phyloP scores from a whole-genome alignment of 306 rosid genomes.

The Ochetophila trinervis region DNA sequence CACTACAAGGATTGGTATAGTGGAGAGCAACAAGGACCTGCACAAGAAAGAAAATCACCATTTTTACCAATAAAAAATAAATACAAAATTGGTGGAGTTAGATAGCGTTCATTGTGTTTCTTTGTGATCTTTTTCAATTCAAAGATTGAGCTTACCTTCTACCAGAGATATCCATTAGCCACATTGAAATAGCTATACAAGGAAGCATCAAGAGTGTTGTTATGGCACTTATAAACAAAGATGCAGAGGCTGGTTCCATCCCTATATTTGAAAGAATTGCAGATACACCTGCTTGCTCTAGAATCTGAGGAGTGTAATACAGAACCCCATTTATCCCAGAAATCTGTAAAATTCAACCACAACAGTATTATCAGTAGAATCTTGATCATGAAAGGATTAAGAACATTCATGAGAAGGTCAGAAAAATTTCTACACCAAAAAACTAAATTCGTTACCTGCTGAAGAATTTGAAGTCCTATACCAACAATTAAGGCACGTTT shows the following conservation, averaged over 20 bases:
- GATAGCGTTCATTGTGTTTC: neutral
- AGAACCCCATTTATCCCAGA: conserved; percentile 76
- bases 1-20: conserved; percentile 56
- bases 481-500: conserved; percentile 34
- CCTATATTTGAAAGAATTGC: conserved; percentile 56
- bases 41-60: conserved; percentile 19
- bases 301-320: conserved; percentile 67
- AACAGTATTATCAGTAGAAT: neutral
- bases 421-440: neutral
- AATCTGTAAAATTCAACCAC: conserved; percentile 35
- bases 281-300: conserved; percentile 53
- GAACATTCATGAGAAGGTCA: neutral
- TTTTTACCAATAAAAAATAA: neutral
- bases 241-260: conserved; percentile 42
- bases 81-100: neutral
- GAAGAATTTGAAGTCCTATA: conserved; percentile 35
- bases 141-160: conserved; percentile 48
- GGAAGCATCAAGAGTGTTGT: conserved; percentile 78
- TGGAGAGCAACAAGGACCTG: conserved; percentile 60
- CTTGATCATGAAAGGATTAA: neutral
- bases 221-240: conserved; percentile 50
- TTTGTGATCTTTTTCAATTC: too few species aligned
- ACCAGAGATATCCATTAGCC: conserved; percentile 69
- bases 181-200: conserved; percentile 55
- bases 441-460: conserved; percentile 23